Conservation (phyloP, 1,139 yeast genomes). For the Lodderomyces margitis region DNA sequence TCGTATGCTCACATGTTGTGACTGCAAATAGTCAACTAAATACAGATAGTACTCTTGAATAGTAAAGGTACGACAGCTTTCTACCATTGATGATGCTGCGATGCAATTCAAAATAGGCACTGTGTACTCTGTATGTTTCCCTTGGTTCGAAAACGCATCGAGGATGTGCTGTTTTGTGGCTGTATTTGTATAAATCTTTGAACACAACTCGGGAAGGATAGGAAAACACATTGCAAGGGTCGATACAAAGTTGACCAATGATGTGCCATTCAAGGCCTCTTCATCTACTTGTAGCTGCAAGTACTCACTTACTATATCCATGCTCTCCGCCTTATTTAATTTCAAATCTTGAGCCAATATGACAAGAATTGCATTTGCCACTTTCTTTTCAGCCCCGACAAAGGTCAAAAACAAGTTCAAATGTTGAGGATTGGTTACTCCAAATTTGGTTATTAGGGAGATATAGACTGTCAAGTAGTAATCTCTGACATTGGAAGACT, state of each 20-base stretch:
- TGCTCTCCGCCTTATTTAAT: conserved; percentile 16
- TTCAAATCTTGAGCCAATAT: conserved; percentile 27
- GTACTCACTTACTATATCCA: conserved; percentile 22
- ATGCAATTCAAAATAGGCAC: conserved; percentile 24
- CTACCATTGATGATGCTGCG: conserved; percentile 36
- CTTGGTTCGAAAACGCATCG: background rate
- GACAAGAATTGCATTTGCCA: conserved; percentile 23
- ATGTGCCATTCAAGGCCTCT: conserved; percentile 11
- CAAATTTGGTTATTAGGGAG: conserved; percentile 18
- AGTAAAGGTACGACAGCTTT: conserved; percentile 34
- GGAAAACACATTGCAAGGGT: conserved; percentile 26
- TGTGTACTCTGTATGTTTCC: background rate
- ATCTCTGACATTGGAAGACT: background rate
- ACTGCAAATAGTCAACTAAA: conserved; percentile 16
- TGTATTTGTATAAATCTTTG: conserved; percentile 21
- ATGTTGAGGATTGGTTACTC: conserved; percentile 22
- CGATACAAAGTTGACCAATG: conserved; percentile 23
- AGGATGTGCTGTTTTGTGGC: conserved; percentile 19
- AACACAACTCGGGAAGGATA: conserved; percentile 23
- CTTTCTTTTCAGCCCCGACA: conserved; percentile 16
- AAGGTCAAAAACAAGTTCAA: conserved; percentile 23
- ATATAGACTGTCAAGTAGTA: conserved; percentile 17
- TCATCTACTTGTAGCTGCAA: conserved; percentile 26
- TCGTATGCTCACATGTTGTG: conserved; percentile 20
- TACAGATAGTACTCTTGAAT: conserved; percentile 28